Conservation (phyloP, 106 monocot genomes). For the Dendrobium officinale region DNA sequence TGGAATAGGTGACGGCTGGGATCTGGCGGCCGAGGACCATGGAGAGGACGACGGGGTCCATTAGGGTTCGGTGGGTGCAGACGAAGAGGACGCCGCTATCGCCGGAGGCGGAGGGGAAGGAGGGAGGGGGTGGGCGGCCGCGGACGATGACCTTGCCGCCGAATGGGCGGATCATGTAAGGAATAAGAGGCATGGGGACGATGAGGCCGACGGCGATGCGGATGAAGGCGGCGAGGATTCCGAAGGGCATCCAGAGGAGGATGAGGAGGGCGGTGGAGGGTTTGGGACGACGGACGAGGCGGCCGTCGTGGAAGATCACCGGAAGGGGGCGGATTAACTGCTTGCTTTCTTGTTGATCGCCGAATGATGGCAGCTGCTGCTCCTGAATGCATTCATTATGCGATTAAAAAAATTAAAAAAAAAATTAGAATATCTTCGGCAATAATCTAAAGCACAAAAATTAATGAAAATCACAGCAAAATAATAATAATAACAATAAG, state of each 20-base stretch:
- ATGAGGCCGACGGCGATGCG: constrained; percentile 61
- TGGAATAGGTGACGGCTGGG: constrained; percentile 92
- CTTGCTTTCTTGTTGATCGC: not conserved
- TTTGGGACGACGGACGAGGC: constrained; percentile 72
- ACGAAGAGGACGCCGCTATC: constrained; percentile 80
- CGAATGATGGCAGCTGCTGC: constrained; percentile 23
- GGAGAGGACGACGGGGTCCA: constrained; percentile 95
- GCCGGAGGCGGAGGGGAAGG: constrained; percentile 13
- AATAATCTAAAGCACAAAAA: too few species aligned
- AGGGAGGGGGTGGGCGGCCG: constrained; percentile 29
- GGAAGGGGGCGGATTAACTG: constrained; percentile 30
- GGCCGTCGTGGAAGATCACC: constrained; percentile 93
- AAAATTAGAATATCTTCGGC: too few species aligned
- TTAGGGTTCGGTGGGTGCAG: constrained; percentile 95
- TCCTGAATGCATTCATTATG: constrained; percentile 25
- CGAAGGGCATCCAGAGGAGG: constrained; percentile 79
- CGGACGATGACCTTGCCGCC: constrained; percentile 58
- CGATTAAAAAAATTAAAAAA: too few species aligned
- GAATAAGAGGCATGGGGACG: constrained; percentile 60
- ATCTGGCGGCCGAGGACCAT: constrained; percentile 61
- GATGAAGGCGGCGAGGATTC: constrained; percentile 45
- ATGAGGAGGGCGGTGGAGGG: constrained; percentile 64
- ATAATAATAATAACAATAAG: too few species aligned
- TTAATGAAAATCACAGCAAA: too few species aligned
- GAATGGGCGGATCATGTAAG: constrained; percentile 39